Percentiles rank a stretch among this genome's conserved stretches.
Evolutionary conservation across 768 basidiomycete genomes (phyloP).

Genomic region (Serendipita sp.): DNA sequence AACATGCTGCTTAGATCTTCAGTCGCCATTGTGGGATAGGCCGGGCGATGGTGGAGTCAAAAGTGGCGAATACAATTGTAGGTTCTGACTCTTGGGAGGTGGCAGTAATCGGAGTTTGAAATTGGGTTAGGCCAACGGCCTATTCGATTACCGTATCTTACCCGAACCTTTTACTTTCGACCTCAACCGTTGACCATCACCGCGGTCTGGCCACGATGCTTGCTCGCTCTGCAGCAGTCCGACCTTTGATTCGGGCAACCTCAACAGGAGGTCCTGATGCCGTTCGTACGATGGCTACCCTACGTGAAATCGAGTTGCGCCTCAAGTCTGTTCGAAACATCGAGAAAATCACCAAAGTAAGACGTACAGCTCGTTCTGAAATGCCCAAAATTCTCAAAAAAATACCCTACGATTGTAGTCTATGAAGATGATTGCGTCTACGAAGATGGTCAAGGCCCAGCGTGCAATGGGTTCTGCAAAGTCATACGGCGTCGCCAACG

Average conservation of each 20-base stretch:
- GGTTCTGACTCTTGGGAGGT: neutral
- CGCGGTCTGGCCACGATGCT: constrained; percentile 24
- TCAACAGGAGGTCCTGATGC: constrained; percentile 25
- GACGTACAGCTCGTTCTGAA: constrained; percentile 12
- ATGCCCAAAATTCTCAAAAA: neutral
- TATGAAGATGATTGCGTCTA: constrained; percentile 99
- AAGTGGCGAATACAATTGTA: constrained; percentile 3
- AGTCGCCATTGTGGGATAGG: constrained; percentile 30
- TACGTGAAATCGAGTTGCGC: constrained; percentile 92
- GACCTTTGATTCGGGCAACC: constrained; percentile 26
- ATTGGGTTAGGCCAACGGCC: neutral
- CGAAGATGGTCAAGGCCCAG: constrained; percentile 90
- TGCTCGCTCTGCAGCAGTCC: constrained; percentile 30
- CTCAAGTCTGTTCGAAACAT: constrained; percentile 94
- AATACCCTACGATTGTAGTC: constrained; percentile 33
- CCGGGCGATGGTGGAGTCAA: constrained; percentile 9
- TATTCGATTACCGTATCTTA: neutral
- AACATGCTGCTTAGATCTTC: constrained; percentile 73
- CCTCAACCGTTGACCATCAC: neutral
- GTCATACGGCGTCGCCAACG: constrained; percentile 81
- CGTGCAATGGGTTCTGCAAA: constrained; percentile 84
- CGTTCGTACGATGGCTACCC: constrained; percentile 87
- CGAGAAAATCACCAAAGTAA: constrained; percentile 98
- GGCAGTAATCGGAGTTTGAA: constrained; percentile 10
- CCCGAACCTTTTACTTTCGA: neutral